Evolutionary conservation across 2,329 filamentous ascomycete species (phyloP).

Genomic region (Epichloe glyceriae): DNA sequence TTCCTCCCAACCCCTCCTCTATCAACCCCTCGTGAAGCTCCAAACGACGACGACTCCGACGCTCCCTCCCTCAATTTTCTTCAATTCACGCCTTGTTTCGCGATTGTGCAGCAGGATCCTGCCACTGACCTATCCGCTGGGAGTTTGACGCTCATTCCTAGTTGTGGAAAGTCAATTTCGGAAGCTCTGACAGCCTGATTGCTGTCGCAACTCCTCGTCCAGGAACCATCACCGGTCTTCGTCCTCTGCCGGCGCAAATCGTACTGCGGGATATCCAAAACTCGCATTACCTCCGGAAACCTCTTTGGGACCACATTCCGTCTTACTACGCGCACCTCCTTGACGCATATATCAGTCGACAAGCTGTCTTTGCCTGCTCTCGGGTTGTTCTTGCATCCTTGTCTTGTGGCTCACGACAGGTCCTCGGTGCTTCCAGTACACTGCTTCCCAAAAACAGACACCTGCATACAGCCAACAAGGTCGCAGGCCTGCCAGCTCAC

Average conservation of each 20-base stretch:
- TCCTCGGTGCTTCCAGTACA: constrained; percentile 2
- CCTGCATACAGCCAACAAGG: constrained; percentile 4
- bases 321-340: neutral
- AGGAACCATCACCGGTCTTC: neutral
- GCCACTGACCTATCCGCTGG: neutral
- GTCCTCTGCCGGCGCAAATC: neutral
- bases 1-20: neutral
- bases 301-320: neutral
- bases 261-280: neutral
- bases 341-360: neutral
- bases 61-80: neutral
- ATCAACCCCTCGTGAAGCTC: neutral
- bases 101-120: neutral
- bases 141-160: neutral
- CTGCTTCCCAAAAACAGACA: constrained; percentile 5
- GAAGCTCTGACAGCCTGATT: neutral
- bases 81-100: neutral
- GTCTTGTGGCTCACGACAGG: constrained; percentile 3
- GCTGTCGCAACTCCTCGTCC: neutral
- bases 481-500: constrained; percentile 7
- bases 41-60: neutral
- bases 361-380: neutral
- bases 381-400: neutral
- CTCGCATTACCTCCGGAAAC: neutral
- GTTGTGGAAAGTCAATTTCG: neutral